These are phyloP conservation scores for Hanseniaspora mollemarum DNA, from an alignment of 805 yeast species.

Conservation along the genomic window DNA sequence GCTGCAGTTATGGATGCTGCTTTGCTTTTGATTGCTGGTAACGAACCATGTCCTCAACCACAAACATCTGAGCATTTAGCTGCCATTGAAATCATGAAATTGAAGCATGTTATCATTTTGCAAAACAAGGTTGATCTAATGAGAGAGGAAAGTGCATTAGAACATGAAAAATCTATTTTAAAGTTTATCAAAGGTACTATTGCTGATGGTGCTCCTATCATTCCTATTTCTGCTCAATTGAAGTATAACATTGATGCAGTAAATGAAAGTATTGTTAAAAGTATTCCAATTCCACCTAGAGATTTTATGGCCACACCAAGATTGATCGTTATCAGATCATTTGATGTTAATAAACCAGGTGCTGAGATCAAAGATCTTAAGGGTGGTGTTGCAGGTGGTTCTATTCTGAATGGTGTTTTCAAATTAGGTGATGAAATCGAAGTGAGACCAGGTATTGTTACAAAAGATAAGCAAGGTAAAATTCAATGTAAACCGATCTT, in stretches of 20 bases:
- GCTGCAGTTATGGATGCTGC: conserved; percentile 99
- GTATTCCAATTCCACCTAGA: conserved; percentile 88
- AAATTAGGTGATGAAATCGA: conserved; percentile 96
- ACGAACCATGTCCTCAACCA: conserved; percentile 99
- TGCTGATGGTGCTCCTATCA: conserved; percentile 98
- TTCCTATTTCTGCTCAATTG: conserved; percentile 97
- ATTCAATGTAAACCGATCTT: conserved; percentile 93
- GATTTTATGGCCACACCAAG: conserved; percentile 91
- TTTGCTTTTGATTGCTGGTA: conserved; percentile 86
- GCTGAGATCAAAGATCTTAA: conserved; percentile 90
- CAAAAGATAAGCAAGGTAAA: conserved; percentile 77
- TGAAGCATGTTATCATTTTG: conserved; percentile 87
- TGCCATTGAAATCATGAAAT: conserved; percentile 97
- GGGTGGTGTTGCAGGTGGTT: conserved; percentile 99
- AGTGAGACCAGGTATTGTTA: conserved; percentile 97
- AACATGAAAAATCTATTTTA: conserved; percentile 85
- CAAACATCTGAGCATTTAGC: conserved; percentile 99
- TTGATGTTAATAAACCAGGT: conserved; percentile 98
- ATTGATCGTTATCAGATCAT: conserved; percentile 92
- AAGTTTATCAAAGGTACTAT: conserved; percentile 93
- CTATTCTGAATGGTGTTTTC: conserved; percentile 92
- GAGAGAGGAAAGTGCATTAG: conserved; percentile 93
- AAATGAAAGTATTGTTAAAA: conserved; percentile 87
- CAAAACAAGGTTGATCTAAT: conserved; percentile 97
- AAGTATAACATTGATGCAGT: conserved; percentile 98